phyloP scores from a whole-genome alignment of 2,329 filamentous ascomycete genomes.

The Fusarium oxysporum region DNA sequence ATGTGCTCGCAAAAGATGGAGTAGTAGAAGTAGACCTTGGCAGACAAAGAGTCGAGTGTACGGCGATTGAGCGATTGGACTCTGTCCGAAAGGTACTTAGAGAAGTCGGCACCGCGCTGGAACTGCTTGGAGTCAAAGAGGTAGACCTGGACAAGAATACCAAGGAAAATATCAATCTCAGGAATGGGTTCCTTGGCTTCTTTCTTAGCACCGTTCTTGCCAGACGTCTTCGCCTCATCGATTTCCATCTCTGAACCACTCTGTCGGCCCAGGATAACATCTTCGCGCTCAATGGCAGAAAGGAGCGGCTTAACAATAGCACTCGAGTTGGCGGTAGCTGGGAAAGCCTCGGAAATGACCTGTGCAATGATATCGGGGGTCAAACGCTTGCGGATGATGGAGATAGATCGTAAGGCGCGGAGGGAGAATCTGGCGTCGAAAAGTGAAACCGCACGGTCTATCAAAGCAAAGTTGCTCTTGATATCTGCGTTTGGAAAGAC shows the following conservation, averaged over 20 bases:
- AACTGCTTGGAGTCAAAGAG: constrained; percentile 87
- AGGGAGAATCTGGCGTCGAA: constrained; percentile 97
- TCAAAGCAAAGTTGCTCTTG: constrained; percentile 89
- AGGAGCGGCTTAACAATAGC: constrained; percentile 77
- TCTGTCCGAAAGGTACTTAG: constrained; percentile 82
- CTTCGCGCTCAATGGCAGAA: constrained; percentile 74
- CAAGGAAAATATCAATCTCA: constrained; percentile 89
- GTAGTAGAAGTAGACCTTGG: constrained; percentile 98
- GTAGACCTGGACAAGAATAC: constrained; percentile 87
- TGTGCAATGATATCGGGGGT: constrained; percentile 83
- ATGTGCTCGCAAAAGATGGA: constrained; percentile 95
- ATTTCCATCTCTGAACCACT: constrained; percentile 77
- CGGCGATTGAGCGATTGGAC: constrained; percentile 92
- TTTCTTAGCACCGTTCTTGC: constrained; percentile 71
- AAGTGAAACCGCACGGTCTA: constrained; percentile 90
- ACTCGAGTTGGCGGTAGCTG: constrained; percentile 69
- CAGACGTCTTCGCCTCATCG: constrained; percentile 66
- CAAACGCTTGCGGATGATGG: constrained; percentile 91
- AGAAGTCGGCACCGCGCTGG: constrained; percentile 85
- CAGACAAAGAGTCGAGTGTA: constrained; percentile 91
- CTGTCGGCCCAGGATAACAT: constrained; percentile 70
- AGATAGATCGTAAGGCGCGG: constrained; percentile 93
- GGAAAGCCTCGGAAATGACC: constrained; percentile 84
- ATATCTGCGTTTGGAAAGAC: constrained; percentile 74
- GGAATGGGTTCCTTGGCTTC: constrained; percentile 81